Base-by-base conservation (phyloP, 768 basidiomycete genomes). In the Mycena filopes region DNA sequence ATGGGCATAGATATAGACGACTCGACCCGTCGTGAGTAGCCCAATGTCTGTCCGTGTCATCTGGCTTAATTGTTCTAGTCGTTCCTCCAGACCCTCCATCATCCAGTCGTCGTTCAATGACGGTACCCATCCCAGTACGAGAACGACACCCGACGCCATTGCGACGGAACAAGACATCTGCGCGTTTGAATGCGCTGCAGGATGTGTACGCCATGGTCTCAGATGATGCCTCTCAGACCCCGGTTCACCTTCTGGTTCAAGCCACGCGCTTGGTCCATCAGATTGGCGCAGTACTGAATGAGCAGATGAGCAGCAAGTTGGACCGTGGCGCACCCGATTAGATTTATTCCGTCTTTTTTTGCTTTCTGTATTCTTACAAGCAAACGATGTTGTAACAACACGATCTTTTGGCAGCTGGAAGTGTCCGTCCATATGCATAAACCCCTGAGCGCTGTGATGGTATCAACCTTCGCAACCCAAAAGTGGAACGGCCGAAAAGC, bases 211-310 rank as follows among this genome's bases (percentile, higher is more conserved):
- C 79, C 11, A 79, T 80, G 13, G 69, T 88, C 16, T 66, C 76
- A 9, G 53, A 65, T 25, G 76, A 80, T 11, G 81, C 75, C 10
- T 86, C 86, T 21, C 86, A 88, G 60, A 77, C 84, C 33, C 78
- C 83, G 18, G 74, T 83, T 26, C 76, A 83, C 25, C 86, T 87
- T 65, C 78, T 88, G 16, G 66, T 84, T 16, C 80, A 81, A 28
- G 85, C 84, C 11, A 79, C 81, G 20, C 76, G 71, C 38, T 67
- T 87, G 31, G 80, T 83, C 6, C 79, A 84, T 65, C 77, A 80
- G 68, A 83, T 89, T 20, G 81, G 83, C 41, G 75, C 77, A 18
- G 77, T 77, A 31, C 68, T 88, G 63, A 84, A 81, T 31, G 83
- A 84, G 64, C 79, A 83, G 68, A 77, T 87, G 71, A 72, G 72